Conservation (phyloP, 345 rosid species). For the Populus pruinosa region DNA sequence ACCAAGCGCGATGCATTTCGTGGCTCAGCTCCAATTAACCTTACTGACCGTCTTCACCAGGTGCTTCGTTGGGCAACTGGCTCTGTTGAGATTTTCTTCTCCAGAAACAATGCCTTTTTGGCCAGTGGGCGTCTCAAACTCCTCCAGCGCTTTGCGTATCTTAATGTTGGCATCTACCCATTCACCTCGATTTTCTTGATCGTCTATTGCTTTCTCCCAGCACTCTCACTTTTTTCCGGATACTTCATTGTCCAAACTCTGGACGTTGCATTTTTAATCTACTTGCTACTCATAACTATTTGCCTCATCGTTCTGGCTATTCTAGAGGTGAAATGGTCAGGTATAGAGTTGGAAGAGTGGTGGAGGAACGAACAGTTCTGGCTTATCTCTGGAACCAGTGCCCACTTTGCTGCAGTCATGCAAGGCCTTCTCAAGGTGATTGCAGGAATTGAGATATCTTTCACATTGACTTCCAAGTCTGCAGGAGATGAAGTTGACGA, state of each 20-base stretch:
- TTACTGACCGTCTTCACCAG: conserved; percentile 90
- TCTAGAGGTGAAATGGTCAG: conserved; percentile 87
- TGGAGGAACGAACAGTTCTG: conserved; percentile 98
- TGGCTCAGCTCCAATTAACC: conserved; percentile 91
- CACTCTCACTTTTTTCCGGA: conserved; percentile 89
- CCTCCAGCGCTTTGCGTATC: conserved; percentile 80
- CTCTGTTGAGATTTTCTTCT: conserved; percentile 92
- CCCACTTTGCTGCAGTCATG: conserved; percentile 80
- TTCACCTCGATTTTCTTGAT: conserved; percentile 86
- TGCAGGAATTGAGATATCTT: conserved; percentile 91
- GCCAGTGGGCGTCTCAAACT: conserved; percentile 57
- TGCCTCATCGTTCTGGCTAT: conserved; percentile 69
- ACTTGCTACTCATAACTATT: conserved; percentile 57
- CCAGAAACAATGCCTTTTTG: conserved; percentile 81
- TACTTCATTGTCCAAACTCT: conserved; percentile 70
- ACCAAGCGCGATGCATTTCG: conserved; percentile 85
- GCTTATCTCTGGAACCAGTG: conserved; percentile 89
- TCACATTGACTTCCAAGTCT: conserved; percentile 80
- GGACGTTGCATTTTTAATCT: conserved; percentile 52
- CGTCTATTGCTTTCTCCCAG: conserved; percentile 91
- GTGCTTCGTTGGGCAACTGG: conserved; percentile 98
- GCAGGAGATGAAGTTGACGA: conserved; percentile 73
- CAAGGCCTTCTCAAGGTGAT: conserved; percentile 82
- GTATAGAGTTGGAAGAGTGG: conserved; percentile 83
- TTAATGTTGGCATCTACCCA: conserved; percentile 92